These are phyloP conservation scores for Colletotrichum noveboracense DNA, from an alignment of 2,329 filamentous ascomycete species.

Conservation along the genomic window DNA sequence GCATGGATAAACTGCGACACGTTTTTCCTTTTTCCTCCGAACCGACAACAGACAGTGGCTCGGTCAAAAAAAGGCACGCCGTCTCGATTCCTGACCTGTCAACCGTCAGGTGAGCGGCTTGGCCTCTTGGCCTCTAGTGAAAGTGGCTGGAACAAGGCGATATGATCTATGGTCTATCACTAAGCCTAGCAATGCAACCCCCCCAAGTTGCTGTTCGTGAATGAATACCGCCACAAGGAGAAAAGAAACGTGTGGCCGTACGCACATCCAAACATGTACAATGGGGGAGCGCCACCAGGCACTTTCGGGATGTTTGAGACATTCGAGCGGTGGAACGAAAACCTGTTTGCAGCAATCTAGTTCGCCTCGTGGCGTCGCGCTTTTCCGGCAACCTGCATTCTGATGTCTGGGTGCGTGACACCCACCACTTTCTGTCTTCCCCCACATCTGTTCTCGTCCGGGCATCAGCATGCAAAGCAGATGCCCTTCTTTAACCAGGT, in stretches of 20 bases:
- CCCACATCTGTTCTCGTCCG: background rate
- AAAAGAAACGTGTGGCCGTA: background rate
- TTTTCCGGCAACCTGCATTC: background rate
- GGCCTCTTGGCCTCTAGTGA: background rate
- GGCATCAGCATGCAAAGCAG: background rate
- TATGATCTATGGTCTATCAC: background rate
- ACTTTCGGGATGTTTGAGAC: slow-evolving; percentile 9
- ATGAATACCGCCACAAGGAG: background rate
- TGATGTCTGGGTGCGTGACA: background rate
- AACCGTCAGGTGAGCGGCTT: background rate
- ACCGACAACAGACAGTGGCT: background rate
- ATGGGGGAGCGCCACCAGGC: background rate
- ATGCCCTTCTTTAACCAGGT: background rate
- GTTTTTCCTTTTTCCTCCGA: background rate
- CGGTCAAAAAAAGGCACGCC: background rate
- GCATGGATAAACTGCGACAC: background rate
- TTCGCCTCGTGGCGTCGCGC: slow-evolving; percentile 14
- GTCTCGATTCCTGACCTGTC: background rate
- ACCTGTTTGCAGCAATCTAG: slow-evolving; percentile 8
- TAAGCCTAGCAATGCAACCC: background rate
- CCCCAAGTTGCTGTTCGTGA: background rate
- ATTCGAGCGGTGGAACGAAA: background rate
- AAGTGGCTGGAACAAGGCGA: background rate
- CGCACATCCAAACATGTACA: background rate
- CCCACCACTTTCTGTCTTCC: background rate